Evolutionary conservation across 139 green algal genomes (phyloP).

Genomic region (Volvox reticuliferus): DNA sequence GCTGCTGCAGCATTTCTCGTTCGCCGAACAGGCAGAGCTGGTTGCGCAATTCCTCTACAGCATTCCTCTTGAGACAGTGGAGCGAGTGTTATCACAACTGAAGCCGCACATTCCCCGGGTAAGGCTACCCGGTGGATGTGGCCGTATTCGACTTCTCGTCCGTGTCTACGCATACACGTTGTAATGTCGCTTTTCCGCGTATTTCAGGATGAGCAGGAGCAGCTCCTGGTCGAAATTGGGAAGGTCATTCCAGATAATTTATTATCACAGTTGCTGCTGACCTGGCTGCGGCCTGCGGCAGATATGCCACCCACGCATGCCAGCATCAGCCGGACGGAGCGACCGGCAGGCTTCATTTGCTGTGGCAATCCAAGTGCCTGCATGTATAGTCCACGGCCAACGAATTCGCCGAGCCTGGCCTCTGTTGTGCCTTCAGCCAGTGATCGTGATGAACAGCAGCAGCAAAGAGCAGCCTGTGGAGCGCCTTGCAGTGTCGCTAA

Average conservation of each 20-base stretch:
- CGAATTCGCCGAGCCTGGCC: no score
- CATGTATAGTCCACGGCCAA: not conserved
- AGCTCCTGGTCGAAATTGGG: conserved; percentile 69
- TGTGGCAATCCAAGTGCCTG: conserved; percentile 3
- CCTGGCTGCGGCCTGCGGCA: conserved; percentile 76
- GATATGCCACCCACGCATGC: not conserved
- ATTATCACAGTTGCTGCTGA: conserved; percentile 83
- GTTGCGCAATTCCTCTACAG: conserved; percentile 96
- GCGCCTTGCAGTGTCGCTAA: no score
- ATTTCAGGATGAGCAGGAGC: conserved; percentile 61
- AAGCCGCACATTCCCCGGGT: conserved; percentile 71
- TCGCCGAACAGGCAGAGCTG: conserved; percentile 87
- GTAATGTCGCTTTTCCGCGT: not conserved
- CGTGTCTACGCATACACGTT: no score
- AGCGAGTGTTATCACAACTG: conserved; percentile 85
- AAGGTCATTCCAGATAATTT: conserved; percentile 79
- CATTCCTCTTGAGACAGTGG: conserved; percentile 91
- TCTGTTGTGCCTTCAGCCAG: no score
- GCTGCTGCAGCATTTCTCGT: conserved; percentile 89
- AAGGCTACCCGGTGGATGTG: not conserved
- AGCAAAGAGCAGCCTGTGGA: no score
- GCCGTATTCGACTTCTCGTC: not conserved
- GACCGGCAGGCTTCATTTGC: not conserved
- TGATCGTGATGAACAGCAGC: no score
- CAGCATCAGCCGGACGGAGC: not conserved